A percentile compares a stretch with the other conserved stretches of the same genome.
phyloP scores from a whole-genome alignment of 2,329 filamentous ascomycete genomes.

The Xylaria sp. region DNA sequence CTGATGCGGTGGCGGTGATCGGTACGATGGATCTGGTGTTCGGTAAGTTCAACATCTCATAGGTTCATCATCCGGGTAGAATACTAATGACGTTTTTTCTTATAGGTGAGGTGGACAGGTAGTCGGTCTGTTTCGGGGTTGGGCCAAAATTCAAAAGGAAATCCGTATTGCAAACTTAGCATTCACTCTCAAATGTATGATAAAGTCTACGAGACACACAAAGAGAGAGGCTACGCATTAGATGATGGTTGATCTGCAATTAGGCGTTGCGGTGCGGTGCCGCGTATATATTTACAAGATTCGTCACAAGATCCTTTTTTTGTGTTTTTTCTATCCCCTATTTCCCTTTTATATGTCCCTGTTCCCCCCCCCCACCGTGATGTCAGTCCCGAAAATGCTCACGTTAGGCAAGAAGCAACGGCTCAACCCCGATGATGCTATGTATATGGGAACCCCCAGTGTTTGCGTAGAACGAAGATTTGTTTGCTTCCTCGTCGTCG shows the following conservation, averaged over 20 bases:
- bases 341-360: neutral
- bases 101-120: conserved; percentile 64
- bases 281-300: conserved; percentile 15
- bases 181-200: conserved; percentile 34
- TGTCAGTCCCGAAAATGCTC: too few species aligned
- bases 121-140: conserved; percentile 32
- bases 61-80: neutral
- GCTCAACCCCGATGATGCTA: too few species aligned
- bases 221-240: too few species aligned
- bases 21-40: conserved; percentile 89
- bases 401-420: too few species aligned
- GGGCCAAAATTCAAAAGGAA: conserved; percentile 19
- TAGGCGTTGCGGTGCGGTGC: neutral
- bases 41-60: conserved; percentile 55
- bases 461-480: too few species aligned
- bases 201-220: conserved; percentile 25
- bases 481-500: too few species aligned
- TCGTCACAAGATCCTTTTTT: conserved; percentile 3
- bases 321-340: neutral
- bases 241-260: conserved; percentile 10
- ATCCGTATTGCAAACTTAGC: conserved; percentile 14
- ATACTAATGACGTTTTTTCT: conserved; percentile 41
- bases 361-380: too few species aligned
- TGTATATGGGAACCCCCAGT: too few species aligned
- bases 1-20: conserved; percentile 96